Conservation (phyloP, 768 basidiomycete genomes). For the Amanita thiersii region DNA sequence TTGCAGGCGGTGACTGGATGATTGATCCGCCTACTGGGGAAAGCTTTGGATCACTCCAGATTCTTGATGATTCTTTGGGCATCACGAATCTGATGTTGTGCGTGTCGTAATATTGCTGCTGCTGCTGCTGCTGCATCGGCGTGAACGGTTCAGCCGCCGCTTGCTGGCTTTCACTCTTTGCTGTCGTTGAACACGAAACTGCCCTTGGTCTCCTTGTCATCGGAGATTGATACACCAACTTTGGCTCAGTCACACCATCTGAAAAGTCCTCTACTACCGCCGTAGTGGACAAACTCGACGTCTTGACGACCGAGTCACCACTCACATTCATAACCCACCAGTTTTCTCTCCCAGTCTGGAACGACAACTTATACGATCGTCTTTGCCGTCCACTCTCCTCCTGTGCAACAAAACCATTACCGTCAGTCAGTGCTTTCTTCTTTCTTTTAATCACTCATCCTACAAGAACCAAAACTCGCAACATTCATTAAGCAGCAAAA, state of each 20-base stretch:
- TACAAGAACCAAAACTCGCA: background rate
- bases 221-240: background rate
- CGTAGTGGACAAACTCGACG: too few relatives aligned
- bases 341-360: background rate
- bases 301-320: too few relatives aligned
- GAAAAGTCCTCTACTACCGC: too few relatives aligned
- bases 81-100: slow-evolving; percentile 3
- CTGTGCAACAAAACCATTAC: background rate
- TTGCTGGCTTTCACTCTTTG: background rate
- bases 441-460: background rate
- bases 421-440: background rate
- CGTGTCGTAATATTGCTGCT: background rate
- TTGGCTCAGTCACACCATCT: too few relatives aligned
- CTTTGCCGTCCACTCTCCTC: background rate
- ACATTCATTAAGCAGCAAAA: background rate
- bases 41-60: slow-evolving; percentile 6
- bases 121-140: background rate
- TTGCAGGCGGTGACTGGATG: background rate
- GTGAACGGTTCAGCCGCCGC: background rate
- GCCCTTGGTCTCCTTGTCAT: background rate
- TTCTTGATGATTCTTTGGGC: background rate
- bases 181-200: background rate
- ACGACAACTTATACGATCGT: background rate
- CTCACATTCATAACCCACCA: background rate
- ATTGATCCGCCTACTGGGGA: slow-evolving; percentile 4